Evolutionary conservation across 2,329 filamentous ascomycete genomes (phyloP).

Genomic region (Monilinia aucupariae): DNA sequence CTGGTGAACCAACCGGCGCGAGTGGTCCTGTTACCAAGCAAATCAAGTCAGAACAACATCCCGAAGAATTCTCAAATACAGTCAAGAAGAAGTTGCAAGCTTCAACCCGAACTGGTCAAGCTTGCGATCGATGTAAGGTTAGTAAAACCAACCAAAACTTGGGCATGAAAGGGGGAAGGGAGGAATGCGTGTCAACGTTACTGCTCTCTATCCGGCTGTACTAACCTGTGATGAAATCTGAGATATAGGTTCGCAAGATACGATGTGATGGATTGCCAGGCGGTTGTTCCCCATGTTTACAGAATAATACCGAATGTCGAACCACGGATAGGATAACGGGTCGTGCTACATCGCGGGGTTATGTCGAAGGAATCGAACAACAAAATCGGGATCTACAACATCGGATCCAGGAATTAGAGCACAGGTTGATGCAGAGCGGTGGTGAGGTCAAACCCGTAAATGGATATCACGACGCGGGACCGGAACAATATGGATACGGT

Average conservation of each 20-base stretch:
- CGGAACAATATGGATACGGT: slow-evolving; percentile 13
- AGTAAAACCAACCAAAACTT: slow-evolving; percentile 25
- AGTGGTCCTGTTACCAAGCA: slow-evolving; percentile 26
- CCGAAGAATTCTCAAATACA: slow-evolving; percentile 36
- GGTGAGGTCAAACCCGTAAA: slow-evolving; percentile 47
- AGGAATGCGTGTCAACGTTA: not conserved
- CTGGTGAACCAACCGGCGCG: slow-evolving; percentile 21
- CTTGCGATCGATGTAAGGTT: slow-evolving; percentile 85
- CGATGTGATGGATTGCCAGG: slow-evolving; percentile 75
- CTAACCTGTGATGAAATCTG: not conserved
- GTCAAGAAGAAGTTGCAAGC: slow-evolving; percentile 50
- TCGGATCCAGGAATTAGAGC: slow-evolving; percentile 64
- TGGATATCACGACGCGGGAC: slow-evolving; percentile 19
- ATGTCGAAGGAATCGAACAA: slow-evolving; percentile 69
- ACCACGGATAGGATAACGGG: slow-evolving; percentile 85
- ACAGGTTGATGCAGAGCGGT: slow-evolving; percentile 55
- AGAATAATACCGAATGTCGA: slow-evolving; percentile 68
- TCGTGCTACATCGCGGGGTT: slow-evolving; percentile 71
- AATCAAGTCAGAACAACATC: slow-evolving; percentile 30
- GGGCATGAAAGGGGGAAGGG: too few relatives aligned
- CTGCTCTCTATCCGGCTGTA: not conserved
- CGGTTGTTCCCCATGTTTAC: slow-evolving; percentile 75
- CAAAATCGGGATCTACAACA: slow-evolving; percentile 63
- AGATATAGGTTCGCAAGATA: slow-evolving; percentile 69
- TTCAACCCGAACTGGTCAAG: slow-evolving; percentile 68